phyloP scores from a whole-genome alignment of 768 basidiomycete species.

The Lactifluus subvellereus region DNA sequence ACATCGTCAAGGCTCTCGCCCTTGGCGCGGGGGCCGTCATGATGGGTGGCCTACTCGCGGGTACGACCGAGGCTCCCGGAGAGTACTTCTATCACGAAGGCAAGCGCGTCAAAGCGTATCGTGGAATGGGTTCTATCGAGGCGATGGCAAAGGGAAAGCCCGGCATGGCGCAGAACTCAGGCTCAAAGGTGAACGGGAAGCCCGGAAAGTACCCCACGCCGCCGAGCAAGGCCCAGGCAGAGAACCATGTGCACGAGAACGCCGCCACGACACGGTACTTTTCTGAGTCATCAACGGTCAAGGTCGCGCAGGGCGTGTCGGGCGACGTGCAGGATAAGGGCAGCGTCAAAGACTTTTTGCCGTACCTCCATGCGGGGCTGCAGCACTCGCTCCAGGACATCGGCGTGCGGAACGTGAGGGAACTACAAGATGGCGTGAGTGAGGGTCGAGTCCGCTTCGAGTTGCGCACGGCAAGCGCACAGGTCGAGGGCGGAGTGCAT shows the following conservation, averaged over 20 bases:
- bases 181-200: conserved; percentile 24
- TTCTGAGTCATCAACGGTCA: conserved; percentile 85
- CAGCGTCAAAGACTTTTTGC: conserved; percentile 86
- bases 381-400: conserved; percentile 96
- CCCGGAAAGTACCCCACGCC: conserved; percentile 43
- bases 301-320: conserved; percentile 95
- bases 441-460: conserved; percentile 79
- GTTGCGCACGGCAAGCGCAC: conserved; percentile 89
- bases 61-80: conserved; percentile 94
- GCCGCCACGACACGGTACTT: conserved; percentile 96
- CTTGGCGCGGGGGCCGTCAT: conserved; percentile 95
- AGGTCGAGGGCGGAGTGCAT: conserved; percentile 94
- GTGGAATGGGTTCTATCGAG: conserved; percentile 87
- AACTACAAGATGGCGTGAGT: conserved; percentile 60
- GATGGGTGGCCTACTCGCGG: conserved; percentile 97
- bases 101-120: conserved; percentile 97
- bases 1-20: conserved; percentile 93
- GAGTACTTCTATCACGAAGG: conserved; percentile 99
- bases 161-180: conserved; percentile 26
- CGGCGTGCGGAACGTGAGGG: conserved; percentile 63
- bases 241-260: conserved; percentile 61
- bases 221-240: conserved; percentile 30
- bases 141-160: conserved; percentile 81
- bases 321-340: conserved; percentile 99
- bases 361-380: conserved; percentile 72